Evolutionary conservation across 257 asterid genomes (phyloP), one percentile per base, ranked within the genome.

Genomic region (Scutellaria baicalensis): DNA sequence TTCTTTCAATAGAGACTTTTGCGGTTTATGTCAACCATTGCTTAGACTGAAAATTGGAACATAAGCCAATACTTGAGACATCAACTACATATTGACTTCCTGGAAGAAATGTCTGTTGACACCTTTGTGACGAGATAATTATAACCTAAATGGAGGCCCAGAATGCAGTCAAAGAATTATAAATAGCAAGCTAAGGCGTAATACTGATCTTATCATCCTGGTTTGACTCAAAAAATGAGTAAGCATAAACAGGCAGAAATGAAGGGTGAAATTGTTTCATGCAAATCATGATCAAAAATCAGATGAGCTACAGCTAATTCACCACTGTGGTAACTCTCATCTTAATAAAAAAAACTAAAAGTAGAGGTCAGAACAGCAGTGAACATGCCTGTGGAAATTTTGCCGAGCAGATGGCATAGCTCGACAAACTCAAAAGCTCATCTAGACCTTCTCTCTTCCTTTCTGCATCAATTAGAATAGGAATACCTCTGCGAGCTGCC

Each of bases 331-430:
- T 35, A 43, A 67, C 6, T 16, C n/a, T 18, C 12, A 48, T 50
- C 35, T 8, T n/a, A 66, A 66, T 59, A 47, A 50, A 45, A 49
- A 70, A 61, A n/a, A n/a, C n/a, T 33, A 45, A 27, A 17, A 44
- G 23, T 6, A 59, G 14, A 73, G 33, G 50, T 52, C 68, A 58
- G 44, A 10, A 58, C 16, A 54, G 63, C 13, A 39, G 60, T 64
- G n/a, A 16, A 75, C 92, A 44, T 86, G 85, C 97, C 97, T 94
- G 95, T 59, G 99, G 97, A 82, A 91, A 93, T 74, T 79, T 83
- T 48, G 85, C 85, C 18, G 99, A 86, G 88, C 99, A 94, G 70
- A 94, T 79, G 59, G 64, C 85, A 74, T 91, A 94, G 75, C 77
- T 84, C 33, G 96, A 83, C 55, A 80, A 81, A 63, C 77, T 83